Conservation (phyloP, 306 rosid species). For the Castanea mollissima region DNA sequence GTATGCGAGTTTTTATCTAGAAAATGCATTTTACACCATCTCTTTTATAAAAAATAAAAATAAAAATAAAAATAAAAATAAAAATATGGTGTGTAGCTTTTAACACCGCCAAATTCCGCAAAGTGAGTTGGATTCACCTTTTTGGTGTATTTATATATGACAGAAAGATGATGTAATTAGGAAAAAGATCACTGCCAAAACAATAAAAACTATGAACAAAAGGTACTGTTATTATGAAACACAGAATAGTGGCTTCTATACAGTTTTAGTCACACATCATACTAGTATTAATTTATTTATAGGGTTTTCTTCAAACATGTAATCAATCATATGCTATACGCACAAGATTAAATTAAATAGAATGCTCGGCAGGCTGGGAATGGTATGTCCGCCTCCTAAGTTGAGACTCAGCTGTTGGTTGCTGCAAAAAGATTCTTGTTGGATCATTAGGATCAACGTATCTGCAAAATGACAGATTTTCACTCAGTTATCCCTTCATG, state of each 20-base stretch:
- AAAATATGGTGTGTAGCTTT: no score
- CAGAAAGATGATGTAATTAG: neutral
- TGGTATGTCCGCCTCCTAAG: conserved; percentile 92
- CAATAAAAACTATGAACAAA: neutral
- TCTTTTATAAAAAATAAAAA: no score
- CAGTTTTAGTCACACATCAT: neutral
- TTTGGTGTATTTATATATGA: neutral
- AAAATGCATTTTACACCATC: no score
- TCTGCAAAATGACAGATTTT: conserved; percentile 50
- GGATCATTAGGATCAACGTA: conserved; percentile 98
- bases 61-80: no score
- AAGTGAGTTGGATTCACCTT: no score
- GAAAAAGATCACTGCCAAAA: neutral
- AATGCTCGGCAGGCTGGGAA: conserved; percentile 52
- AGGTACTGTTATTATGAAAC: neutral
- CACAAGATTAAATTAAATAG: conserved; percentile 21
- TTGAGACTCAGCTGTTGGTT: conserved; percentile 77
- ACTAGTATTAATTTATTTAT: neutral
- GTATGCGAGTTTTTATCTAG: no score
- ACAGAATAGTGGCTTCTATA: neutral
- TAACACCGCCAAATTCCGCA: no score
- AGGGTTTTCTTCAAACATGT: neutral
- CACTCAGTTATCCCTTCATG: conserved; percentile 1
- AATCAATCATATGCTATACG: conserved; percentile 4
- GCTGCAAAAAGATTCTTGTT: conserved; percentile 91